Conservation (phyloP, 106 monocot genomes). For the Dendrobium nobile region DNA sequence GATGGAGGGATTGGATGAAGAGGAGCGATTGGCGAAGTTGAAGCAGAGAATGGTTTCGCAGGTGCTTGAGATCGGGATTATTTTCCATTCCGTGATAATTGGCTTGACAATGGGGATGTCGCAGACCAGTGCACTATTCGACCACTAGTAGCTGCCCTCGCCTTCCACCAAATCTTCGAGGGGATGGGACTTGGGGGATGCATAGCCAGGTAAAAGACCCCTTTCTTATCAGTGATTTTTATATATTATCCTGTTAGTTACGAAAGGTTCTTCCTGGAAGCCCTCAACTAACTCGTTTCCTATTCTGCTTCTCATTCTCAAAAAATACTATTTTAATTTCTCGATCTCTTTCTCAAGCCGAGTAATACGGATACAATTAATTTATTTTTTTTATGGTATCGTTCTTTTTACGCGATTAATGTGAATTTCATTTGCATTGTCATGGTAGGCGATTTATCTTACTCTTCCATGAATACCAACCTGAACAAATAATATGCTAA, state of each 20-base stretch:
- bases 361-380: background rate
- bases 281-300: background rate
- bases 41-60: constrained; percentile 95
- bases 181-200: constrained; percentile 97
- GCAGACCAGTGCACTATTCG: constrained; percentile 79
- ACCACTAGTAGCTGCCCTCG: constrained; percentile 73
- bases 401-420: background rate
- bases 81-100: constrained; percentile 94
- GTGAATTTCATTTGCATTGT: background rate
- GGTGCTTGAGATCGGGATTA: constrained; percentile 89
- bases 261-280: background rate
- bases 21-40: constrained; percentile 53
- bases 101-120: constrained; percentile 96
- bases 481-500: background rate
- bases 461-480: background rate
- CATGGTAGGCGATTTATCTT: background rate
- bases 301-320: background rate
- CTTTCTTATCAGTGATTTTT: background rate
- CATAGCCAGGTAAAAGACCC: constrained; percentile 75
- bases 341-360: background rate
- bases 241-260: background rate
- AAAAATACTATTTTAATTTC: background rate
- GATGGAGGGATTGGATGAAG: constrained; percentile 27
- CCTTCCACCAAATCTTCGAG: constrained; percentile 91
- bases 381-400: background rate